Percentiles rank a stretch among this genome's conserved stretches.
These are phyloP conservation scores for Solanum ossicruentum DNA, from an alignment of 257 asterid species.

Conservation along the genomic window DNA sequence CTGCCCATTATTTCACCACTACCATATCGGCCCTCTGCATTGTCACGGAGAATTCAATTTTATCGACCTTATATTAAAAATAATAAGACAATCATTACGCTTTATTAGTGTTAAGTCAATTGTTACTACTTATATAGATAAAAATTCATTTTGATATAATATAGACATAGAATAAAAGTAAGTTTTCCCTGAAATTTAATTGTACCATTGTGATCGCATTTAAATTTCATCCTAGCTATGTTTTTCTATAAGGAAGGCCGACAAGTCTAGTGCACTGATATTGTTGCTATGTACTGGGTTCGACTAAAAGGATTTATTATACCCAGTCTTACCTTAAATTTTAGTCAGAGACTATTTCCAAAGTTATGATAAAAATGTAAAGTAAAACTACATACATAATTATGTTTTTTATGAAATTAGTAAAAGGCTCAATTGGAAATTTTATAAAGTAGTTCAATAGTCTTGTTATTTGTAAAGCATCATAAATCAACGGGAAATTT, in stretches of 20 bases:
- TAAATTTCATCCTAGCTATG: neutral
- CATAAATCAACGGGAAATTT: neutral
- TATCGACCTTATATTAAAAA: neutral
- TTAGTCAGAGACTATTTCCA: too few species aligned
- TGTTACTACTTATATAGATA: neutral
- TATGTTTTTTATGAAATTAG: neutral
- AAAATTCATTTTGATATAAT: neutral
- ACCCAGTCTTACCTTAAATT: rapidly evolving
- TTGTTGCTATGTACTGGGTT: too few species aligned
- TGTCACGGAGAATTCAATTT: neutral
- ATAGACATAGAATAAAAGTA: neutral
- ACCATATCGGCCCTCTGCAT: neutral
- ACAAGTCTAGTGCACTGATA: too few species aligned
- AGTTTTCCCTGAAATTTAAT: neutral
- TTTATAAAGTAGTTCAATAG: neutral
- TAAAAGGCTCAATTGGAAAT: neutral
- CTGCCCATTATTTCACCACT: neutral
- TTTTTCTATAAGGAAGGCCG: too few species aligned
- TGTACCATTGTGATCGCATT: neutral
- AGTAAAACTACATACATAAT: rapidly evolving
- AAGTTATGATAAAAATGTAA: too few species aligned
- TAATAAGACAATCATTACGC: neutral
- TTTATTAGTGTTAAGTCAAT: neutral
- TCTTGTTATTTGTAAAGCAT: neutral
- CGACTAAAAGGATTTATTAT: too few species aligned